Conservation (phyloP, 441 rosid species). For the Isatis lusitanica region DNA sequence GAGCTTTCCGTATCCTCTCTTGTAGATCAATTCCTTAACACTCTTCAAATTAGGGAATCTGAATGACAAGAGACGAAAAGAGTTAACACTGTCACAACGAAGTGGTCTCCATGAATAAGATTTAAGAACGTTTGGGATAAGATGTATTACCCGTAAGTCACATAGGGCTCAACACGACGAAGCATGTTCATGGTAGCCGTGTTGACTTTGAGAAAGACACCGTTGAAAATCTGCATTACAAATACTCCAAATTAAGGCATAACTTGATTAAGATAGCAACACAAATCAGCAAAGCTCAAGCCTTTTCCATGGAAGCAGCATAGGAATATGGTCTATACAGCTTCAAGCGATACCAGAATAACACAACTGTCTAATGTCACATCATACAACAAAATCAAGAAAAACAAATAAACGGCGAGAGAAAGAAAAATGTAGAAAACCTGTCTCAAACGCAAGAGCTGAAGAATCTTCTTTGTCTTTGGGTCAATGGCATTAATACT, state of each 20-base stretch:
- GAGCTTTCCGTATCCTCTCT: conserved; percentile 79
- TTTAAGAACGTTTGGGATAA: background rate
- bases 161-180: conserved; percentile 83
- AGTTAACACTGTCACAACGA: background rate
- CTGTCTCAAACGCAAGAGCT: conserved; percentile 85
- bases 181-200: conserved; percentile 88
- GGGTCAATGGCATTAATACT: conserved; percentile 90
- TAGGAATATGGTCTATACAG: background rate
- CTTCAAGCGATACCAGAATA: background rate
- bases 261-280: background rate
- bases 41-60: conserved; percentile 80
- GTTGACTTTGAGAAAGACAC: conserved; percentile 87
- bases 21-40: conserved; percentile 76
- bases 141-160: conserved; percentile 68
- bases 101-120: background rate
- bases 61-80: background rate
- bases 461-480: conserved; percentile 74
- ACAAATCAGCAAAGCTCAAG: background rate
- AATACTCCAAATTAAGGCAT: background rate
- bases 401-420: background rate
- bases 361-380: background rate
- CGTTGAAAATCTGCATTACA: conserved; percentile 66
- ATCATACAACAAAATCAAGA: background rate
- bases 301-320: background rate
- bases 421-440: conserved; percentile 24